Evolutionary conservation across 2,329 filamentous ascomycete genomes (phyloP).

Genomic region (Trichoderma sp.): DNA sequence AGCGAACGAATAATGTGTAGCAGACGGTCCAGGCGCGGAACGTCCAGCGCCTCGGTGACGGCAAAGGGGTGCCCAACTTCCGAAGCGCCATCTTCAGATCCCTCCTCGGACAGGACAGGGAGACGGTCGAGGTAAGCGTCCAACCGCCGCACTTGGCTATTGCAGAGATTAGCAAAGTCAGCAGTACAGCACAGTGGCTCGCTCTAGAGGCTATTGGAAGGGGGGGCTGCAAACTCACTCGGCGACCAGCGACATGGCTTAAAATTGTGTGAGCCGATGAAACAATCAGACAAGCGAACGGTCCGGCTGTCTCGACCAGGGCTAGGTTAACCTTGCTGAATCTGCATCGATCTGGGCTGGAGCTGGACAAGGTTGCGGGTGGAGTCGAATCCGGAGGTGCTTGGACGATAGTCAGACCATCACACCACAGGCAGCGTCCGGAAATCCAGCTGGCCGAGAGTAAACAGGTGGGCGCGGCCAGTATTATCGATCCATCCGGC

Average conservation of each 20-base stretch:
- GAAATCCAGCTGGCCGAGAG: slow-evolving; percentile 14
- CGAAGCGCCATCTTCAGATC: slow-evolving; percentile 41
- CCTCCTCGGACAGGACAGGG: slow-evolving; percentile 39
- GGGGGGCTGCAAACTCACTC: slow-evolving; percentile 40
- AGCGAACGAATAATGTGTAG: slow-evolving; percentile 67
- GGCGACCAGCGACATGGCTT: slow-evolving; percentile 45
- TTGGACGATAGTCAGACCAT: slow-evolving; percentile 19
- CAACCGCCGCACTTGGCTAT: slow-evolving; percentile 59
- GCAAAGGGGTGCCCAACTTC: slow-evolving; percentile 35
- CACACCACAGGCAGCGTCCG: slow-evolving; percentile 18
- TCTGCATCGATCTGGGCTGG: slow-evolving; percentile 18
- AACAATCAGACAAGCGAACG: slow-evolving; percentile 7
- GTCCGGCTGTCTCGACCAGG: slow-evolving; percentile 1
- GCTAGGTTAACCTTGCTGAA: slow-evolving; percentile 8
- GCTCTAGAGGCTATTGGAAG: not conserved
- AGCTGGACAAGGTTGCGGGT: slow-evolving; percentile 12
- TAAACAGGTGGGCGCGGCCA: not conserved
- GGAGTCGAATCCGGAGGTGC: slow-evolving; percentile 6
- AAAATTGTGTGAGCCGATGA: slow-evolving; percentile 12
- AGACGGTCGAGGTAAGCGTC: slow-evolving; percentile 65
- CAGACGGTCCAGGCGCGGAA: slow-evolving; percentile 57
- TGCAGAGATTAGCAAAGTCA: not conserved
- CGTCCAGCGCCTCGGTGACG: slow-evolving; percentile 44
- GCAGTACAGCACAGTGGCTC: not conserved
- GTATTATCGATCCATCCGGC: slow-evolving; percentile 12